Evolutionary conservation across 78 protist species (phyloP).

Genomic region (Parvularia atlantis): DNA sequence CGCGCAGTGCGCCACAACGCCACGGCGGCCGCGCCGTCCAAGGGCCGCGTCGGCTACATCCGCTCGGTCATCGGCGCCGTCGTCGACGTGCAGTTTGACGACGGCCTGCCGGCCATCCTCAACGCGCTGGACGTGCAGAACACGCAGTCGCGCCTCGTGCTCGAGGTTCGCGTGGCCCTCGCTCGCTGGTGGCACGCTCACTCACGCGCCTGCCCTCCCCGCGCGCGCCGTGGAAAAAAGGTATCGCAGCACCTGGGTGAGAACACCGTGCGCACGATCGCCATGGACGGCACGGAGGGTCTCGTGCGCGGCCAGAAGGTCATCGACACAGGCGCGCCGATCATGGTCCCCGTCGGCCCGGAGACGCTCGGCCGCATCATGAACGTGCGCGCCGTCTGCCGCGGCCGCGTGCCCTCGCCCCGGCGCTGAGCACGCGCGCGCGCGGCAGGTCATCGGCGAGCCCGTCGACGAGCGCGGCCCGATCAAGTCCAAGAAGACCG

Average conservation of each 20-base stretch:
- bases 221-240: too few species aligned
- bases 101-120: conserved; percentile 87
- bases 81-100: conserved; percentile 95
- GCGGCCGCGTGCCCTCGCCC: too few species aligned
- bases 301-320: conserved; percentile 82
- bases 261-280: conserved; percentile 92
- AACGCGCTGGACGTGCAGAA: conserved; percentile 81
- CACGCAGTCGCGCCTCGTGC: conserved; percentile 59
- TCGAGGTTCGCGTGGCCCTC: too few species aligned
- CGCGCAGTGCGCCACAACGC: too few species aligned
- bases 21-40: too few species aligned
- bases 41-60: not conserved
- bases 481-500: conserved; percentile 30
- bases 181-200: too few species aligned
- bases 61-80: conserved; percentile 93
- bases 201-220: too few species aligned
- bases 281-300: conserved; percentile 97
- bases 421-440: too few species aligned
- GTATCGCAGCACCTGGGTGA: conserved; percentile 96
- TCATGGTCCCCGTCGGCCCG: conserved; percentile 93
- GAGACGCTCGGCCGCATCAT: conserved; percentile 95
- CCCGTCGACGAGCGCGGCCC: conserved; percentile 95
- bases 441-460: conserved; percentile 96
- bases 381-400: too few species aligned
- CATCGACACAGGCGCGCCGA: conserved; percentile 83